These are phyloP conservation scores for Fraxinus baroniana DNA, from an alignment of 305 asterid genomes.

Conservation along the genomic window DNA sequence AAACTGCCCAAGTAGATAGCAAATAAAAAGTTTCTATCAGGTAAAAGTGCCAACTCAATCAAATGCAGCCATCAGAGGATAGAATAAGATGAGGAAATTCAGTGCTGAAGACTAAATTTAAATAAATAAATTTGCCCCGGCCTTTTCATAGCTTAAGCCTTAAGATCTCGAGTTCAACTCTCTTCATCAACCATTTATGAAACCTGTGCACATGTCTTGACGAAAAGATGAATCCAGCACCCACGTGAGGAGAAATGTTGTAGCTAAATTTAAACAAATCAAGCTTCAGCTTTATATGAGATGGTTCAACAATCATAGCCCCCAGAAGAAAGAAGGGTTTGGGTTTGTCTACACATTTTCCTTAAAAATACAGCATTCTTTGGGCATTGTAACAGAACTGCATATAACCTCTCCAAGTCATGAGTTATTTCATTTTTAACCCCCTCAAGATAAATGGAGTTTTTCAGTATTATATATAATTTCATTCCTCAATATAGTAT, in stretches of 20 bases:
- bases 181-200: not conserved
- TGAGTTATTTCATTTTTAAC: slow-evolving; percentile 7
- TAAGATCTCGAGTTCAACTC: not conserved
- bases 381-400: slow-evolving; percentile 3
- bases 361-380: not conserved
- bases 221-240: not conserved
- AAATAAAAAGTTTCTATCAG: not conserved
- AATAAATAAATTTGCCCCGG: not conserved
- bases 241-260: not conserved
- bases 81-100: not conserved
- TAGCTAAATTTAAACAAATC: not conserved
- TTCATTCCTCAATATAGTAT: not conserved
- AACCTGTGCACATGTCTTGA: not conserved
- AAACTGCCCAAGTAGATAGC: not conserved
- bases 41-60: not conserved
- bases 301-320: not conserved
- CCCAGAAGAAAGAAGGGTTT: not conserved
- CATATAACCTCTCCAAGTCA: not conserved
- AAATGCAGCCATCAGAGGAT: not conserved
- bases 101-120: not conserved
- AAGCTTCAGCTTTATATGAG: not conserved
- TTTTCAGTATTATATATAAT: not conserved
- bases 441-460: not conserved
- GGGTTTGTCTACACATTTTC: not conserved
- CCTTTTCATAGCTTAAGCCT: not conserved